Base-by-base conservation (phyloP, 768 basidiomycete species). In the Hypsizygus marmoreus region DNA sequence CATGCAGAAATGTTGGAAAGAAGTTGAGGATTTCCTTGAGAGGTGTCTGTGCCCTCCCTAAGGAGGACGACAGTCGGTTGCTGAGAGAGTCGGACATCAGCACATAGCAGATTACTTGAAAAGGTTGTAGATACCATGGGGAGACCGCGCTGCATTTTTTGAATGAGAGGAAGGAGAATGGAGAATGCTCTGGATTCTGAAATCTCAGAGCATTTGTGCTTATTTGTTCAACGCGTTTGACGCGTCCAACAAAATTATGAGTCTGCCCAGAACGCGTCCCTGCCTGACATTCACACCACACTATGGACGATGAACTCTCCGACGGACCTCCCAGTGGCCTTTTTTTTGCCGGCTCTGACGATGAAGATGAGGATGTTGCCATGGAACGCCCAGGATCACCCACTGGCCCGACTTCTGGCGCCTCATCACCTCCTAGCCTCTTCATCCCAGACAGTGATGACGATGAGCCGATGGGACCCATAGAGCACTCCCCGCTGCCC, bases 1-100 rank as follows among this genome's bases (percentile, higher is more conserved):
- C 95, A 97, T 65, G 95, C 95, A 3, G 91, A 85, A 64, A 97
- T 99, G 69, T 97, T 98, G 42, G 91, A 95, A 22, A 97, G 77
- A 22, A 97, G 71, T 66, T 97, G 94, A 4, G 85, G 82, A 52
- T 86, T 92, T 61, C 95, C 95, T 69, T 97, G 95, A 3, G 94
- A 97, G 12, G 90, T 86, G 68, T 97, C 95, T 53, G 95, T 97
- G 60, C 95, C 95, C 75, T 97, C 95, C 59, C 88, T 82, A 34
- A 97, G 83, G 69, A 97, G 88, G 62, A 97, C 91, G 40, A 97
- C 93, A 26, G 94, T 97, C 8, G 94, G 94, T 95, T 95, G 94
- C 94, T 97, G 54, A 45, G 45, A 55, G 45, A 28, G 57, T 17
- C 8, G 55, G 55, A 41, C 32, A 46, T 54, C 20, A 53, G 45